Evolutionary conservation across 768 basidiomycete genomes (phyloP).

Genomic region (Naganishia vaughanmartiniae): DNA sequence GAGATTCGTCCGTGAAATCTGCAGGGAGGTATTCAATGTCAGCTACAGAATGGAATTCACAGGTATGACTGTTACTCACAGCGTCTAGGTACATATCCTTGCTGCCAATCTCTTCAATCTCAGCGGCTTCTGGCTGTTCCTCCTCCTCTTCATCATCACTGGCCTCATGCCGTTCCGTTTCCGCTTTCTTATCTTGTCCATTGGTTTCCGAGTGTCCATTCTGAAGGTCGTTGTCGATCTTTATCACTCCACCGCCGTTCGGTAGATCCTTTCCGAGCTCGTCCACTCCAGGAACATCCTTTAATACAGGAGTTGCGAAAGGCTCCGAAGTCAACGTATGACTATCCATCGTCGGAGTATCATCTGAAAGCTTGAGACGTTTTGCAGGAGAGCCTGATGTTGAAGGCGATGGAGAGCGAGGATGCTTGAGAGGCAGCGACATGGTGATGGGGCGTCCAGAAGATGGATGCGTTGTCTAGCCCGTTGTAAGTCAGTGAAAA

Average conservation of each 20-base stretch:
- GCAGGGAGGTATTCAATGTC: conserved; percentile 23
- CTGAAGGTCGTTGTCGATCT: neutral
- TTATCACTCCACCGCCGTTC: conserved; percentile 27
- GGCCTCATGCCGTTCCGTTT: conserved; percentile 33
- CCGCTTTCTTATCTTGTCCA: conserved; percentile 19
- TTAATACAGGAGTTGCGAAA: neutral
- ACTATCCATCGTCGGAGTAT: conserved; percentile 7
- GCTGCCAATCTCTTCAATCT: conserved; percentile 51
- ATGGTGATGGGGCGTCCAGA: neutral
- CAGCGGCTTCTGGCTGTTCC: conserved; percentile 35
- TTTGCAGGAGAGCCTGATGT: conserved; percentile 27
- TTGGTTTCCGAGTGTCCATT: conserved; percentile 26
- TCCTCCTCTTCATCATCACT: conserved; percentile 49
- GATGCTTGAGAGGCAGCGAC: conserved; percentile 15
- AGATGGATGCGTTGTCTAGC: neutral
- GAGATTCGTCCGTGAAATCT: conserved; percentile 86
- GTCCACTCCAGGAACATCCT: conserved; percentile 14
- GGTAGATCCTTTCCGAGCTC: conserved; percentile 14
- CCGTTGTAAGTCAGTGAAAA: neutral
- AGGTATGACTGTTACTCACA: conserved; percentile 56
- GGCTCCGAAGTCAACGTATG: neutral
- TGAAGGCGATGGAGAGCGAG: conserved; percentile 26
- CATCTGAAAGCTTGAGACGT: conserved; percentile 28
- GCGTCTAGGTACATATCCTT: conserved; percentile 94
- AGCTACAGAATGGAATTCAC: neutral